Evolutionary conservation across 2,329 filamentous ascomycete species (phyloP).

Genomic region (Helotiales sp.): DNA sequence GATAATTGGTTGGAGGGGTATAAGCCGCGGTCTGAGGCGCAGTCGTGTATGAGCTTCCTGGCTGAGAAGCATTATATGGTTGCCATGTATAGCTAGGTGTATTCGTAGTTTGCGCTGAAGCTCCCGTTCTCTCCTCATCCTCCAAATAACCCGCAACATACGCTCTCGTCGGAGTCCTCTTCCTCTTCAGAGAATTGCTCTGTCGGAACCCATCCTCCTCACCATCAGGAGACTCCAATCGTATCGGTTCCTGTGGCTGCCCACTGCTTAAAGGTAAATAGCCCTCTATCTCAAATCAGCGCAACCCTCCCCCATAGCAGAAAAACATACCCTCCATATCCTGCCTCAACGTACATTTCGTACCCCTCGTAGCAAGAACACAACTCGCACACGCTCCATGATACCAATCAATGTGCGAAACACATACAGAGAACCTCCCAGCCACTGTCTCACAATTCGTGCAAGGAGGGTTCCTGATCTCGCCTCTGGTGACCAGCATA

Average conservation of each 20-base stretch:
- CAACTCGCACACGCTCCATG: constrained; percentile 29
- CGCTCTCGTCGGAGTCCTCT: constrained; percentile 2
- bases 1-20: not conserved
- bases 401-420: constrained; percentile 25
- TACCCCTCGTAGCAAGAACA: constrained; percentile 26
- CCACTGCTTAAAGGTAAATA: not conserved
- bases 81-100: not conserved
- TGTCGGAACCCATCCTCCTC: not conserved
- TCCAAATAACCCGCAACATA: not conserved
- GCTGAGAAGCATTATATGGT: not conserved
- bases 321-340: constrained; percentile 9
- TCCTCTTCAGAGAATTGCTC: constrained; percentile 15
- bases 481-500: constrained; percentile 23
- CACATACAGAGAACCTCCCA: constrained; percentile 24
- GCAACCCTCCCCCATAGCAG: not conserved
- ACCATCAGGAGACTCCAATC: not conserved
- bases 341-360: constrained; percentile 22
- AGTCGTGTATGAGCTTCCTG: not conserved
- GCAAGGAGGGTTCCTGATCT: constrained; percentile 22
- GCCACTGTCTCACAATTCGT: constrained; percentile 19
- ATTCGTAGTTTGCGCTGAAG: not conserved
- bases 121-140: not conserved
- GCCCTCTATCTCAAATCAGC: not conserved
- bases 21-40: not conserved
- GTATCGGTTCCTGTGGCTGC: not conserved